Base-by-base conservation (phyloP, 1,284 basidiomycete species). In the Coriolopsis trogii region DNA sequence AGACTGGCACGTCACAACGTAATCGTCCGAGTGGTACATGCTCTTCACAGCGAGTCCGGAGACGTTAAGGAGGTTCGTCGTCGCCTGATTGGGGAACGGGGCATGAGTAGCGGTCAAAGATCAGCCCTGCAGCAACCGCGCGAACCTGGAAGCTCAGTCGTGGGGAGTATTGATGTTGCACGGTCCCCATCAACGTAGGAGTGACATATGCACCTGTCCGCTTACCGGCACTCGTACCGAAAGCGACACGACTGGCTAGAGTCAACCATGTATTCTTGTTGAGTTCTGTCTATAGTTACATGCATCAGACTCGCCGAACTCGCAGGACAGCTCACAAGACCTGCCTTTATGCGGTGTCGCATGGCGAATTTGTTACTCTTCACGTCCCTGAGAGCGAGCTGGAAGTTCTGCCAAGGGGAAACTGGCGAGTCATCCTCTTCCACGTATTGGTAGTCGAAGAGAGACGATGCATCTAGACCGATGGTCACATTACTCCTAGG, bases 111-210 rank as follows among this genome's bases (percentile, higher is more conserved):
- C 26, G 18, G 36, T 9, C 36, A 30, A 31, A 25, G 24, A 26
- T 41, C 7, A 46, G 26, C 16, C 30, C 20, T 15, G 38, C 24
- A 38, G 37, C 9, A 55, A 41, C 33, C 18, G 29, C n/a, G 47
- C 71, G 24, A 12, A 74, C 74, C 64, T 74, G 68, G 36, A 76
- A 64, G 37, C 63, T 62, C 21, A 81, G 63, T 10, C 72, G 68
- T 3, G 77, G 76, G 10, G 73, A 77, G 61, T 73, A 79, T 46
- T 79, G 79, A 56, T 81, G 78, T 47, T 73, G 74, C 21, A 82
- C 49, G 0, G 80, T 80, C 24, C 77, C 77, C 31, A 77, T 56
- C 5, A 84, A 41, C 47, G 51, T 58, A 24, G 53, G 41, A 24
- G 55, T 55, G n/a, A 52, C 30, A 24, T 48, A 57, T 24, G 43